Conservation (phyloP, 257 asterid genomes). For the Cruciata laevipes region DNA sequence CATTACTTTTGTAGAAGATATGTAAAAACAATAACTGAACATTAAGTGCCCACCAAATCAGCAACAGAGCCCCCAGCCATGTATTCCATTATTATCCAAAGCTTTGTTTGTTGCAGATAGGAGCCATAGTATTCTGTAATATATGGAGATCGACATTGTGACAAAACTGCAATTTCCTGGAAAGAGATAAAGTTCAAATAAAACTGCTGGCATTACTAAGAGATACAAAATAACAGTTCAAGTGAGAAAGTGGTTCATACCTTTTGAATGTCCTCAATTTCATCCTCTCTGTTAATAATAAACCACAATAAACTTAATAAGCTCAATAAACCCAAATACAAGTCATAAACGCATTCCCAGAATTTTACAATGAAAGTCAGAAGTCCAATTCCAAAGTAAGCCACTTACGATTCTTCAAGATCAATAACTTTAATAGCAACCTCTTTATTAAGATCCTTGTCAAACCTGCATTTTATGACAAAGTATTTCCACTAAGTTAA, state of each 20-base stretch:
- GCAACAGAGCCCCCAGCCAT: conserved; percentile 99
- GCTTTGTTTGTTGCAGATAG: conserved; percentile 71
- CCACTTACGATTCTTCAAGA: conserved; percentile 98
- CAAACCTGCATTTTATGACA: conserved; percentile 64
- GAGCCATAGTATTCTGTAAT: conserved; percentile 97
- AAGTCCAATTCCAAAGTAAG: conserved; percentile 1
- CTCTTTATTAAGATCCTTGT: conserved; percentile 80
- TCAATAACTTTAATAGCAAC: conserved; percentile 98
- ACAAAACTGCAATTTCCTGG: conserved; percentile 96
- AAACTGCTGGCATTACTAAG: conserved; percentile 12
- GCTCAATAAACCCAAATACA: conserved; percentile 6
- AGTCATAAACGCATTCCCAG: background rate
- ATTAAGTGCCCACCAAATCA: conserved; percentile 60
- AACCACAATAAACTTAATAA: conserved; percentile 22
- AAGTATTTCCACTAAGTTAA: conserved; percentile 1
- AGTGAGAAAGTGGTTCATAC: conserved; percentile 35
- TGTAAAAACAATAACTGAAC: conserved; percentile 9
- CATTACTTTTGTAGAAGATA: background rate
- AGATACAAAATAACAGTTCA: conserved; percentile 7
- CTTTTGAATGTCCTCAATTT: conserved; percentile 98
- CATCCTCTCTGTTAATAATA: conserved; percentile 77
- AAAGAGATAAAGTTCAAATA: conserved; percentile 22
- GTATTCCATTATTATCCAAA: conserved; percentile 99
- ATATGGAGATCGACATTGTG: conserved; percentile 89
- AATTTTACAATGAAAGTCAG: conserved; percentile 9